These are phyloP conservation scores for Fusarium fujikuroi DNA, from an alignment of 2,329 filamentous ascomycete genomes.

Conservation along the genomic window DNA sequence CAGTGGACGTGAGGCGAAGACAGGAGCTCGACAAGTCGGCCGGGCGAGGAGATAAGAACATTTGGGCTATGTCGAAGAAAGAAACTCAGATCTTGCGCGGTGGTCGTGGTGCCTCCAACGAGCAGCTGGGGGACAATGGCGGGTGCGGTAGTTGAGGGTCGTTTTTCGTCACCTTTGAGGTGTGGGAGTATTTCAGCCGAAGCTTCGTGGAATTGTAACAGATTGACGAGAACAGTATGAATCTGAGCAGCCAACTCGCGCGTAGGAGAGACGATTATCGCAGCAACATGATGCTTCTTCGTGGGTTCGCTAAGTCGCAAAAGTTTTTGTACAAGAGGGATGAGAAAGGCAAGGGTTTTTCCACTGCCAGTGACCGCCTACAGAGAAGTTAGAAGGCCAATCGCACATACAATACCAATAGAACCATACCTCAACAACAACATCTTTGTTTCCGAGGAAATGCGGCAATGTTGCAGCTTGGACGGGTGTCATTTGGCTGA, in stretches of 20 bases:
- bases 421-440: slow-evolving; percentile 78
- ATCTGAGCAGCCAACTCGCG: slow-evolving; percentile 94
- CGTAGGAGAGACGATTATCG: slow-evolving; percentile 90
- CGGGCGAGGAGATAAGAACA: slow-evolving; percentile 89
- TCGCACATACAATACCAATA: fast-evolving
- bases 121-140: slow-evolving; percentile 87
- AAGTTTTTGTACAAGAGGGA: slow-evolving; percentile 85
- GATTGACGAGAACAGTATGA: slow-evolving; percentile 77
- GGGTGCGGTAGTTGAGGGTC: slow-evolving; percentile 56
- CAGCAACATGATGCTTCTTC: slow-evolving; percentile 89
- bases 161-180: slow-evolving; percentile 66
- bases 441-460: slow-evolving; percentile 89
- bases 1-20: slow-evolving; percentile 89
- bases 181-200: slow-evolving; percentile 74
- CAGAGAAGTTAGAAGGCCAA: background rate
- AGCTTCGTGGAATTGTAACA: slow-evolving; percentile 84
- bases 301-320: slow-evolving; percentile 82
- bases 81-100: slow-evolving; percentile 85
- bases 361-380: slow-evolving; percentile 89
- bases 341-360: slow-evolving; percentile 87
- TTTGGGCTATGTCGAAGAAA: slow-evolving; percentile 90
- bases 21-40: slow-evolving; percentile 86
- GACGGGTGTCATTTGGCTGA: slow-evolving; percentile 90
- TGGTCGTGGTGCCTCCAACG: slow-evolving; percentile 80
- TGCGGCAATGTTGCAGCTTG: slow-evolving; percentile 91